Conservation (phyloP, 805 yeast species). For the Lipomyces orientalis region DNA sequence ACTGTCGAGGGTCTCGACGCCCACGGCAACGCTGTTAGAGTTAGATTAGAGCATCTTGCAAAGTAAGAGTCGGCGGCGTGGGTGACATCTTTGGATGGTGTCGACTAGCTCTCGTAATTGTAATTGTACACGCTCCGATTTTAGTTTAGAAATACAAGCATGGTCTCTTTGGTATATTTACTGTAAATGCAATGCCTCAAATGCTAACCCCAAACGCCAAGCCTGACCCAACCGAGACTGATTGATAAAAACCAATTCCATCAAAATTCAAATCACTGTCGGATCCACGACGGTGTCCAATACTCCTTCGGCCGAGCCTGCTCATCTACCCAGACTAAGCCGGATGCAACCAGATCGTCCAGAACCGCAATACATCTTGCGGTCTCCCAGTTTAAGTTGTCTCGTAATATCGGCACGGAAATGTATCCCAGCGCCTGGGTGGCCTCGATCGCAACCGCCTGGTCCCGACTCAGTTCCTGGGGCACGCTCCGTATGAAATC, state of each 20-base stretch:
- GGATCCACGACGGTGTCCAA: slow-evolving; percentile 48
- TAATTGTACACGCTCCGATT: too few species aligned
- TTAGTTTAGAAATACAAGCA: background rate
- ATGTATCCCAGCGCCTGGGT: slow-evolving; percentile 81
- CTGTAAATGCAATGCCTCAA: background rate
- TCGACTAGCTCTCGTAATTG: background rate
- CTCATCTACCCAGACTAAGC: slow-evolving; percentile 83
- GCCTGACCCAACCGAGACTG: background rate
- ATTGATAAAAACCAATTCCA: background rate
- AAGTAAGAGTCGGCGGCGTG: background rate
- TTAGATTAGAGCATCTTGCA: slow-evolving; percentile 85
- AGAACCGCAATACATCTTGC: slow-evolving; percentile 59
- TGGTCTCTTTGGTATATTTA: background rate
- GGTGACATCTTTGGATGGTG: background rate
- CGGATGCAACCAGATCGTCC: slow-evolving; percentile 79
- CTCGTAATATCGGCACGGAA: slow-evolving; percentile 64
- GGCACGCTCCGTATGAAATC: slow-evolving; percentile 69
- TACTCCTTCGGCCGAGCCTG: slow-evolving; percentile 46
- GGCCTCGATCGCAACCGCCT: slow-evolving; percentile 70
- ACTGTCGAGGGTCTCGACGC: slow-evolving; percentile 97
- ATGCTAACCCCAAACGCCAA: background rate
- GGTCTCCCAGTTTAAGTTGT: slow-evolving; percentile 76
- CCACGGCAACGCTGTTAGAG: slow-evolving; percentile 95
- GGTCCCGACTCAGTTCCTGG: slow-evolving; percentile 69
- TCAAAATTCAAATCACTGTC: background rate